These are phyloP conservation scores for Trypanosomatidae sp. DNA, from an alignment of 208 protist species.

Conservation along the genomic window DNA sequence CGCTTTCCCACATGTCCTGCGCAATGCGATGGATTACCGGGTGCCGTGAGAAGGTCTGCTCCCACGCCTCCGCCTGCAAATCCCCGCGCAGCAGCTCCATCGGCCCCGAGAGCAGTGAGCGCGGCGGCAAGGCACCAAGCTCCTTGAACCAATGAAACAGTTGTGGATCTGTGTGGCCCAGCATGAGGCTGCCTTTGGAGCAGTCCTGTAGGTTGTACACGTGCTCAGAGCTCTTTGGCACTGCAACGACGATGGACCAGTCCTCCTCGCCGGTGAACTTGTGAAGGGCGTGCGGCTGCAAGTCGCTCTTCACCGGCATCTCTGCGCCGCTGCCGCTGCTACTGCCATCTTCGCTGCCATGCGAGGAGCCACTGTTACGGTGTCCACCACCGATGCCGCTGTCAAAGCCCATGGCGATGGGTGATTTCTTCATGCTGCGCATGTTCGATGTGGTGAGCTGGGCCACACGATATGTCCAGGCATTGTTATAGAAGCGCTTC, in stretches of 20 bases:
- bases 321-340: slow-evolving; percentile 18
- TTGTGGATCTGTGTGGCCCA: slow-evolving; percentile 88
- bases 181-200: slow-evolving; percentile 71
- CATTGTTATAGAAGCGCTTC: slow-evolving; percentile 64
- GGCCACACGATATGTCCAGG: slow-evolving; percentile 79
- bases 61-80: slow-evolving; percentile 75
- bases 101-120: slow-evolving; percentile 66
- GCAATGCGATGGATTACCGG: slow-evolving; percentile 78
- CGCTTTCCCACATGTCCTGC: slow-evolving; percentile 83
- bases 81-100: slow-evolving; percentile 74
- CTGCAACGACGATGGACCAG: slow-evolving; percentile 66
- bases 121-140: slow-evolving; percentile 78
- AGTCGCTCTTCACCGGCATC: slow-evolving; percentile 68
- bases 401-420: slow-evolving; percentile 51
- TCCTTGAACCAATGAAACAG: slow-evolving; percentile 91
- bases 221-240: slow-evolving; percentile 80
- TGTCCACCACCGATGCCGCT: slow-evolving; percentile 13
- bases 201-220: slow-evolving; percentile 69
- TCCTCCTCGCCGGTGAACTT: slow-evolving; percentile 66
- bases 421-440: slow-evolving; percentile 52
- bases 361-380: slow-evolving; percentile 4
- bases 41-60: slow-evolving; percentile 67
- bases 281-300: slow-evolving; percentile 84
- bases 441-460: slow-evolving; percentile 88
- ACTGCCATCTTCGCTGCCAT: slow-evolving; percentile 3